Percentiles rank a stretch among this genome's conserved stretches.
phyloP scores from a whole-genome alignment of 176 grass and related monocot species.

The Otatea glauca region DNA sequence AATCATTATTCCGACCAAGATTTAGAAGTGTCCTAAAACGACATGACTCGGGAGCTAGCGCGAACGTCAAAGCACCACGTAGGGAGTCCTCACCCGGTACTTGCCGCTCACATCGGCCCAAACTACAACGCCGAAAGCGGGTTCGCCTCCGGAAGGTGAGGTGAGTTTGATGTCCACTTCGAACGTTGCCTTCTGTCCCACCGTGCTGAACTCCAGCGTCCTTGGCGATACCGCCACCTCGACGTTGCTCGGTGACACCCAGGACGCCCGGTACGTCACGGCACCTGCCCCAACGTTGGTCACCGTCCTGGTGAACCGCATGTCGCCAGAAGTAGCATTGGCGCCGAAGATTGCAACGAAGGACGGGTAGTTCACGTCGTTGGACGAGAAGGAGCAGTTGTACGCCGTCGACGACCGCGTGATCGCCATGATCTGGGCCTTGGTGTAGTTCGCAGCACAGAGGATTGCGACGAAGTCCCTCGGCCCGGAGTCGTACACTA shows the following conservation, averaged over 20 bases:
- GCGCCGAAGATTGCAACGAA: constrained; percentile 40
- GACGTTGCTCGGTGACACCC: constrained; percentile 39
- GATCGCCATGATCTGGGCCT: constrained; percentile 64
- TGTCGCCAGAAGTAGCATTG: constrained; percentile 26
- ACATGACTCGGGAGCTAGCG: neutral
- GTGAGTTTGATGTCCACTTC: constrained; percentile 45
- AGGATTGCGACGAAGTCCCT: constrained; percentile 64
- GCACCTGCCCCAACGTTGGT: constrained; percentile 41
- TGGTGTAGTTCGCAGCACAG: constrained; percentile 74
- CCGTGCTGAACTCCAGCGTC: constrained; percentile 37
- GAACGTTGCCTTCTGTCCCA: constrained; percentile 45
- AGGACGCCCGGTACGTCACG: constrained; percentile 6
- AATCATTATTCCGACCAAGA: neutral
- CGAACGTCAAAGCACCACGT: constrained; percentile 39
- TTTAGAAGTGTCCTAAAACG: neutral
- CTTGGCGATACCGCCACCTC: constrained; percentile 36
- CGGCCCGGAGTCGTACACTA: constrained; percentile 70
- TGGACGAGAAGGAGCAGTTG: constrained; percentile 53
- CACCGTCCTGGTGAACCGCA: constrained; percentile 50
- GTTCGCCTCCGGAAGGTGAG: constrained; percentile 4
- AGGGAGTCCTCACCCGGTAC: constrained; percentile 44
- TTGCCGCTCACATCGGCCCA: constrained; percentile 46
- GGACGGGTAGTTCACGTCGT: constrained; percentile 64
- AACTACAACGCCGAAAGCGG: constrained; percentile 37
- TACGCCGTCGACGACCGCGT: constrained; percentile 47